Conservation (phyloP, 192 early-diverging fungal species). For the Dimargaris cristalligena region DNA sequence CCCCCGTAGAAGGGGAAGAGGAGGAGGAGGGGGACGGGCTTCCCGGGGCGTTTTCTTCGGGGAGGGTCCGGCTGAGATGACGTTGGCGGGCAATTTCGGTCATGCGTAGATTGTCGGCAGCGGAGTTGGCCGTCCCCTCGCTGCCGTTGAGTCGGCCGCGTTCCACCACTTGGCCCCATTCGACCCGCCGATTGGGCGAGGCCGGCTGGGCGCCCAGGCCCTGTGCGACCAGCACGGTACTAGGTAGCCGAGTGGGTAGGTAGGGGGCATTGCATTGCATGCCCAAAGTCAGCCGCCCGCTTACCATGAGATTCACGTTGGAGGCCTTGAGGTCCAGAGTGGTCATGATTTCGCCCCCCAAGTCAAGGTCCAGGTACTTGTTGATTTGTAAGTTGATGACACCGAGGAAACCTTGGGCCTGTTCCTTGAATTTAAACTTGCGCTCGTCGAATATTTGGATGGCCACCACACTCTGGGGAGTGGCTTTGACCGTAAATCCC, state of each 20-base stretch:
- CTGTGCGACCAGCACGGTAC: no score
- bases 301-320: slow-evolving; percentile 62
- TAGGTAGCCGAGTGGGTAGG: background rate
- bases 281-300: slow-evolving; percentile 51
- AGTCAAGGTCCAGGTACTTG: slow-evolving; percentile 59
- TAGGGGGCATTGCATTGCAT: slow-evolving; percentile 9
- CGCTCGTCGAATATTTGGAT: slow-evolving; percentile 97
- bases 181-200: background rate
- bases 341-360: slow-evolving; percentile 48
- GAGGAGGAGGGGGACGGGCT: slow-evolving; percentile 1
- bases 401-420: slow-evolving; percentile 81
- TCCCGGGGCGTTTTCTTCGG: slow-evolving; percentile 31
- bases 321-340: slow-evolving; percentile 79
- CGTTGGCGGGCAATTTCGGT: slow-evolving; percentile 59
- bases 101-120: slow-evolving; percentile 17
- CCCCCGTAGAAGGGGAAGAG: no score
- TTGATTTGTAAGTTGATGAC: slow-evolving; percentile 75
- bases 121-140: background rate
- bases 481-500: slow-evolving; percentile 29
- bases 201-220: no score
- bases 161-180: slow-evolving; percentile 5
- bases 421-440: slow-evolving; percentile 81
- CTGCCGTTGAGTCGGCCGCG: background rate
- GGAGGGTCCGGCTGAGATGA: slow-evolving; percentile 69
- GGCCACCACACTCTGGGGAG: slow-evolving; percentile 51